phyloP scores from a whole-genome alignment of 768 basidiomycete genomes.

The Podaxis rugospora region DNA sequence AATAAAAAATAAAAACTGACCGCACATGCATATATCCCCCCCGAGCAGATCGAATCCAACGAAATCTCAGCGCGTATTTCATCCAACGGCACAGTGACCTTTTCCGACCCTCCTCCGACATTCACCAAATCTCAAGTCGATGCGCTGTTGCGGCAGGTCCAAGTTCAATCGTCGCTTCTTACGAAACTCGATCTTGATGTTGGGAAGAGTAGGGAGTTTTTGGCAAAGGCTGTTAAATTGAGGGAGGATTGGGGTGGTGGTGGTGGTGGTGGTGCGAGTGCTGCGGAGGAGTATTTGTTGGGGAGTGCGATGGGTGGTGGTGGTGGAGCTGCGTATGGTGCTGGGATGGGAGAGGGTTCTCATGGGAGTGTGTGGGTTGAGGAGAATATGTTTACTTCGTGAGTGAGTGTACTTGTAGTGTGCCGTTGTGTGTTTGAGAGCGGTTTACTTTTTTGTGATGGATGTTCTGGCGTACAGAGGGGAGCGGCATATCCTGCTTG shows the following conservation, averaged over 20 bases:
- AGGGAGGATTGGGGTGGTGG: conserved; percentile 10
- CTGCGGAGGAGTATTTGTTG: neutral
- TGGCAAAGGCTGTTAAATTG: conserved; percentile 48
- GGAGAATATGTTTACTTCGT: neutral
- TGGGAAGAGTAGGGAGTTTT: conserved; percentile 64
- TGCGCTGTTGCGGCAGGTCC: conserved; percentile 44
- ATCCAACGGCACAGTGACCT: conserved; percentile 67
- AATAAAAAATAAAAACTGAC: neutral
- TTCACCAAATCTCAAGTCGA: conserved; percentile 64
- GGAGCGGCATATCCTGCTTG: too few relatives aligned
- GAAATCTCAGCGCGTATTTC: conserved; percentile 71
- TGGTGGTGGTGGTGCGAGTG: conserved; percentile 3
- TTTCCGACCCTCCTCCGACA: conserved; percentile 57
- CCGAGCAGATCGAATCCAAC: conserved; percentile 56
- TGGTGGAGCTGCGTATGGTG: neutral
- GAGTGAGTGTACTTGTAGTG: neutral
- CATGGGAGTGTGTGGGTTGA: neutral
- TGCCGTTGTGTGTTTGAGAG: too few relatives aligned
- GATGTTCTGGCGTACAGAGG: too few relatives aligned
- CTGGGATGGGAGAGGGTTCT: neutral
- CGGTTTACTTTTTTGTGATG: too few relatives aligned
- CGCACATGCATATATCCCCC: neutral
- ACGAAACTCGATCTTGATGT: conserved; percentile 49
- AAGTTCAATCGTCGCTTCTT: conserved; percentile 49
- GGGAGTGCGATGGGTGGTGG: neutral